phyloP scores from a whole-genome alignment of 768 basidiomycete genomes.

The Lactarius evosmus region DNA sequence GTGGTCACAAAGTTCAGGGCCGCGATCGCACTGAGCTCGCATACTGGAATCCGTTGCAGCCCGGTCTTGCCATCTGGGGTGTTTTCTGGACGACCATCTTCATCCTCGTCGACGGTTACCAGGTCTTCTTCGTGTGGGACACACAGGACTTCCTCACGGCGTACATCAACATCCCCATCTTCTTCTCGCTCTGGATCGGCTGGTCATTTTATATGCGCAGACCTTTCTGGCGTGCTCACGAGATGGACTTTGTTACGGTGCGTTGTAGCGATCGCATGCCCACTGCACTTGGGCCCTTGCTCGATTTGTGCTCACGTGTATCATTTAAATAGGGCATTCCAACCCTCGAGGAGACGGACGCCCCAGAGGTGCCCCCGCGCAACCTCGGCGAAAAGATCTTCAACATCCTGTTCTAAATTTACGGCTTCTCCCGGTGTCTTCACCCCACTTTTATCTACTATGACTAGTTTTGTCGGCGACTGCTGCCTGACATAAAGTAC shows the following conservation, averaged over 20 bases:
- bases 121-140: slow-evolving; percentile 63
- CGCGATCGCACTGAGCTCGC: slow-evolving; percentile 57
- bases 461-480: neutral
- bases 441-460: neutral
- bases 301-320: neutral
- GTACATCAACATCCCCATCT: slow-evolving; percentile 43
- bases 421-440: neutral
- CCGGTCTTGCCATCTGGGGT: slow-evolving; percentile 69
- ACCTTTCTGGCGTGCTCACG: slow-evolving; percentile 49
- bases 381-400: slow-evolving; percentile 52
- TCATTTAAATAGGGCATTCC: slow-evolving; percentile 53
- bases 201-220: slow-evolving; percentile 44
- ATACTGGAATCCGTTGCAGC: slow-evolving; percentile 61
- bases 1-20: slow-evolving; percentile 63
- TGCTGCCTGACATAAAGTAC: neutral
- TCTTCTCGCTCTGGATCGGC: slow-evolving; percentile 43
- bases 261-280: slow-evolving; percentile 28
- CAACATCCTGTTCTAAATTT: slow-evolving; percentile 47
- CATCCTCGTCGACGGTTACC: slow-evolving; percentile 53
- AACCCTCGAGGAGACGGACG: slow-evolving; percentile 64
- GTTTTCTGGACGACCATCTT: slow-evolving; percentile 61
- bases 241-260: slow-evolving; percentile 73
- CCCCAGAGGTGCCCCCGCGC: slow-evolving; percentile 47
- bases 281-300: no score
- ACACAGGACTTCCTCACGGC: slow-evolving; percentile 49